These are phyloP conservation scores for Dioscorea dumetorum DNA, from an alignment of 106 monocot genomes.

Conservation along the genomic window DNA sequence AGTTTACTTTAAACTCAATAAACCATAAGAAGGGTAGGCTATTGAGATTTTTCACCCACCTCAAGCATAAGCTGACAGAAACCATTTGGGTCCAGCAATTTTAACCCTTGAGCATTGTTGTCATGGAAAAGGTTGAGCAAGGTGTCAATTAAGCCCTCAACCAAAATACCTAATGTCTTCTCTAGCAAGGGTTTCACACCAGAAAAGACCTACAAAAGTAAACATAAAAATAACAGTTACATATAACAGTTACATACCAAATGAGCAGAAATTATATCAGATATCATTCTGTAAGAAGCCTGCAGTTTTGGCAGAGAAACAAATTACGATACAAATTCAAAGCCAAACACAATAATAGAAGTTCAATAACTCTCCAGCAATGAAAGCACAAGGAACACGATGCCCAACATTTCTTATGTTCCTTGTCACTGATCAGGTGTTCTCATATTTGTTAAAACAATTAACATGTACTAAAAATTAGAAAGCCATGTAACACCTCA, in stretches of 20 bases:
- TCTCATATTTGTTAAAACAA: background rate
- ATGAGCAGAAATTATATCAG: too few relatives aligned
- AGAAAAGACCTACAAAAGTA: conserved; percentile 62
- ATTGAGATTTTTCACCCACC: conserved; percentile 16
- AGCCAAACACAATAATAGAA: too few relatives aligned
- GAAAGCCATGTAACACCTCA: conserved; percentile 45
- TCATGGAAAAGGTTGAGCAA: conserved; percentile 81
- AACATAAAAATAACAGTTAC: too few relatives aligned
- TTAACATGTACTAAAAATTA: background rate
- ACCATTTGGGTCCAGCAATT: conserved; percentile 68
- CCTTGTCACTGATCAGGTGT: too few relatives aligned
- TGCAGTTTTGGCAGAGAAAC: too few relatives aligned
- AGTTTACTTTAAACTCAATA: too few relatives aligned
- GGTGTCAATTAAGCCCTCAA: conserved; percentile 91
- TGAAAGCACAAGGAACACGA: too few relatives aligned
- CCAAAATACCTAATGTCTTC: conserved; percentile 75
- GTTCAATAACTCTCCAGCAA: too few relatives aligned
- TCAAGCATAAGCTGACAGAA: conserved; percentile 99
- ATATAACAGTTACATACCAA: background rate
- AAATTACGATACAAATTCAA: too few relatives aligned
- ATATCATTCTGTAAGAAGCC: too few relatives aligned
- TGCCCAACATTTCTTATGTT: too few relatives aligned
- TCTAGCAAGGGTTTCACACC: conserved; percentile 83
- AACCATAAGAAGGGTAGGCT: background rate
- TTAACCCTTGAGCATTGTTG: conserved; percentile 57